Evolutionary conservation across 495 filamentous ascomycete species (phyloP).

Genomic region (Xylaria palmicola): DNA sequence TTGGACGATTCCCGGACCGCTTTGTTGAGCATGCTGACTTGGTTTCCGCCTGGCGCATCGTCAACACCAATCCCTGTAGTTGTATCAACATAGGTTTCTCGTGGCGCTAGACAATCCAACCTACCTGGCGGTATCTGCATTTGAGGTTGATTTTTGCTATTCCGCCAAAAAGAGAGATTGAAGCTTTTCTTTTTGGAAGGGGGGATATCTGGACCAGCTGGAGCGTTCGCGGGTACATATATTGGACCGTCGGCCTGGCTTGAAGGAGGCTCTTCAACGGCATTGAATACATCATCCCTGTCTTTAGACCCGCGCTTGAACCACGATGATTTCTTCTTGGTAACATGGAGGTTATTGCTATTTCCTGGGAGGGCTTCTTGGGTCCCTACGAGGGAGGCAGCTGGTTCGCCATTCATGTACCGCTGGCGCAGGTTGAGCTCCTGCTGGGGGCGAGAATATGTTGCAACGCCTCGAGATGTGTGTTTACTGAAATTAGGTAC

Average conservation of each 20-base stretch:
- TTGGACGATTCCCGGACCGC: constrained; percentile 2
- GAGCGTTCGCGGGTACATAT: constrained; percentile 16
- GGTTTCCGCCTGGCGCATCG: constrained; percentile 8
- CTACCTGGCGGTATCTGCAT: constrained; percentile 37
- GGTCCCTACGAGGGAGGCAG: neutral
- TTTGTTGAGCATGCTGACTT: constrained; percentile 13
- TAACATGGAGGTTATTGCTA: neutral
- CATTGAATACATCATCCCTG: constrained; percentile 25
- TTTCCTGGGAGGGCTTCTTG: constrained; percentile 1
- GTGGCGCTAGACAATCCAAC: neutral
- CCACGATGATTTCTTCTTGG: constrained; percentile 64
- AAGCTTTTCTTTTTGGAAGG: constrained; percentile 50
- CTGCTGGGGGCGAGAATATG: constrained; percentile 6
- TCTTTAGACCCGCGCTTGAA: constrained; percentile 58
- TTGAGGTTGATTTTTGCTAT: constrained; percentile 35
- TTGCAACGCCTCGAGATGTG: constrained; percentile 21
- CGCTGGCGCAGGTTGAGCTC: constrained; percentile 19
- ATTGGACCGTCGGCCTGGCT: constrained; percentile 10
- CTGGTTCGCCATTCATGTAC: constrained; percentile 23
- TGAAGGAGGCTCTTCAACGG: neutral
- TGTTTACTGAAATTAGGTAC: constrained; percentile 57
- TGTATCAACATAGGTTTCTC: constrained; percentile 9
- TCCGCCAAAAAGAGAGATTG: constrained; percentile 47
- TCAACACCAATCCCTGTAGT: constrained; percentile 16
- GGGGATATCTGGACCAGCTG: neutral